A percentile compares a stretch with the other conserved stretches of the same genome.
Conservation (phyloP, 768 basidiomycete species). For the Tylopilus vinaceipallidus region DNA sequence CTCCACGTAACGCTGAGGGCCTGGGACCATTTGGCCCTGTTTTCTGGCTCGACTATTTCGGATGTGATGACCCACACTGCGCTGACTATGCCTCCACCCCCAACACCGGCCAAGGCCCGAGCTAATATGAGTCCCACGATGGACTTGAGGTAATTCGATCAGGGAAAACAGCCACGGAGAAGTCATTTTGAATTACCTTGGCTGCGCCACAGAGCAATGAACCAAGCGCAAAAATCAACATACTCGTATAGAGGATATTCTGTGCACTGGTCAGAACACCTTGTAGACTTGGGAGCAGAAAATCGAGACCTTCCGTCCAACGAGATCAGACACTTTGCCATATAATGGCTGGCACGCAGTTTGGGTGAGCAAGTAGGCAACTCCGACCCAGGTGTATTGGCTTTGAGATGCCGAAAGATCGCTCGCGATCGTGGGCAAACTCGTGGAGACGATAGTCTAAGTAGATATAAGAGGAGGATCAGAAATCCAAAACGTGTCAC, state of each 20-base stretch:
- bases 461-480: conserved; percentile 7
- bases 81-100: conserved; percentile 85
- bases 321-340: conserved; percentile 74
- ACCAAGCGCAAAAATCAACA: conserved; percentile 70
- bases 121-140: conserved; percentile 66
- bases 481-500: conserved; percentile 22
- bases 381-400: conserved; percentile 85
- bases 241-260: conserved; percentile 71
- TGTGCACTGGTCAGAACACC: conserved; percentile 28
- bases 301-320: conserved; percentile 70
- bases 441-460: conserved; percentile 76
- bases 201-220: conserved; percentile 80
- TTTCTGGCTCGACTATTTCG: conserved; percentile 71
- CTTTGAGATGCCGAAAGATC: conserved; percentile 64
- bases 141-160: conserved; percentile 26
- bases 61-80: conserved; percentile 86
- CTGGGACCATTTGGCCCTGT: conserved; percentile 81
- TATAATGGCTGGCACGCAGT: conserved; percentile 85
- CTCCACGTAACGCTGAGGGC: conserved; percentile 85
- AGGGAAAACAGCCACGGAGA: conserved; percentile 16
- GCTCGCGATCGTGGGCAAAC: conserved; percentile 74
- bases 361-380: conserved; percentile 83
- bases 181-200: conserved; percentile 42
- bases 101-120: conserved; percentile 67
- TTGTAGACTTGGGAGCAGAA: conserved; percentile 5